Evolutionary conservation across 1,284 basidiomycete species (phyloP).

Genomic region (Melampsora larici-populina): DNA sequence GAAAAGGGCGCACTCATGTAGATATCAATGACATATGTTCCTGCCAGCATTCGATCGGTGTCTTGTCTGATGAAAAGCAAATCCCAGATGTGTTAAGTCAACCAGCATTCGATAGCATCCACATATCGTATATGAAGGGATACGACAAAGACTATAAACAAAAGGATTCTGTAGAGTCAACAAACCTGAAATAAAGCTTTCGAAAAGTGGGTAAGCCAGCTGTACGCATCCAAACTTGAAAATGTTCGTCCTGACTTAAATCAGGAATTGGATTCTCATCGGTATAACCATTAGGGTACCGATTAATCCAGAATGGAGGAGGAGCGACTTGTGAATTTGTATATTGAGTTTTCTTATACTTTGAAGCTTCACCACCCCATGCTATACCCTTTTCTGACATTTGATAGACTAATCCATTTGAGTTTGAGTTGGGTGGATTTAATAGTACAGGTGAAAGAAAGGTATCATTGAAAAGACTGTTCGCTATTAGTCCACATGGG

Average conservation of each 20-base stretch:
- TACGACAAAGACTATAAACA: too few relatives aligned
- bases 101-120: too few relatives aligned
- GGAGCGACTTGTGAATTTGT: slow-evolving; percentile 65
- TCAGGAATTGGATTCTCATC: slow-evolving; percentile 67
- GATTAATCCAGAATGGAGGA: slow-evolving; percentile 81
- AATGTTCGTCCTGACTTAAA: slow-evolving; percentile 77
- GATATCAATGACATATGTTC: slow-evolving; percentile 72
- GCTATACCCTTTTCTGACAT: slow-evolving; percentile 81
- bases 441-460: slow-evolving; percentile 65
- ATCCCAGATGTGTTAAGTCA: neutral
- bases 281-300: slow-evolving; percentile 74
- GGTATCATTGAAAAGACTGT: slow-evolving; percentile 97
- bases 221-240: slow-evolving; percentile 99
- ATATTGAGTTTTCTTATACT: slow-evolving; percentile 62
- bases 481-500: slow-evolving; percentile 96
- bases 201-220: slow-evolving; percentile 94
- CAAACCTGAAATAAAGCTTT: slow-evolving; percentile 68
- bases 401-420: slow-evolving; percentile 59
- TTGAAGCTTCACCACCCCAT: slow-evolving; percentile 89
- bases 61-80: slow-evolving; percentile 71
- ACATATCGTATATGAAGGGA: too few relatives aligned
- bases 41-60: slow-evolving; percentile 66
- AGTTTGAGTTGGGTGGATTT: slow-evolving; percentile 58
- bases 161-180: neutral
- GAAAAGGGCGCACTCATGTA: slow-evolving; percentile 66